These are phyloP conservation scores for Stevia rebaudiana DNA, from an alignment of 140 eudicot genomes.

Conservation along the genomic window DNA sequence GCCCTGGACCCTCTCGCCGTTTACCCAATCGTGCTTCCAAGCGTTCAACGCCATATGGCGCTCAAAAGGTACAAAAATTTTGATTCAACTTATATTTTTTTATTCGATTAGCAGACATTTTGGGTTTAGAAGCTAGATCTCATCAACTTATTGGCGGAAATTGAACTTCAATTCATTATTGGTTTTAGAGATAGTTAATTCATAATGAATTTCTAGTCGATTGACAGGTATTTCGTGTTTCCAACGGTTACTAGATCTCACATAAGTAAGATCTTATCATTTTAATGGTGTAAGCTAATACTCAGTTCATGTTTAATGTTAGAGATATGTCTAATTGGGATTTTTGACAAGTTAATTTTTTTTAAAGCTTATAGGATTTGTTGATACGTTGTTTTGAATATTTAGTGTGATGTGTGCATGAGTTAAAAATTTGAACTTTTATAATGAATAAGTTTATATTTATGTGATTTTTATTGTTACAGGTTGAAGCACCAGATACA, in stretches of 20 bases:
- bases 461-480: neutral
- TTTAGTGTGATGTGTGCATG: neutral
- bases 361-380: neutral
- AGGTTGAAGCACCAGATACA: slow-evolving; percentile 50
- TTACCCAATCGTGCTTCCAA: slow-evolving; percentile 35
- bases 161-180: neutral
- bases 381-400: neutral
- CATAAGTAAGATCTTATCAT: neutral
- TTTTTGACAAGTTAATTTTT: neutral
- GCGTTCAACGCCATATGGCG: slow-evolving; percentile 41
- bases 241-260: neutral
- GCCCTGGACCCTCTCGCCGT: slow-evolving; percentile 57
- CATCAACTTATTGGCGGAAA: neutral
- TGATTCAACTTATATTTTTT: neutral
- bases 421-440: neutral
- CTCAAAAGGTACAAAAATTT: slow-evolving; percentile 17
- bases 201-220: neutral
- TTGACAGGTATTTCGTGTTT: neutral
- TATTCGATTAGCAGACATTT: neutral
- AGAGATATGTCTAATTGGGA: slow-evolving; percentile 3
- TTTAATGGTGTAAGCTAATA: neutral
- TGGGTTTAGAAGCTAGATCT: neutral
- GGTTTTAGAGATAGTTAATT: neutral
- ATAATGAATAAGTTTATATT: neutral
- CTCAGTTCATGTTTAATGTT: neutral